Evolutionary conservation across 2,329 filamentous ascomycete genomes (phyloP), one percentile per base, ranked within the genome.

Genomic region (Fusarium liriodendri): DNA sequence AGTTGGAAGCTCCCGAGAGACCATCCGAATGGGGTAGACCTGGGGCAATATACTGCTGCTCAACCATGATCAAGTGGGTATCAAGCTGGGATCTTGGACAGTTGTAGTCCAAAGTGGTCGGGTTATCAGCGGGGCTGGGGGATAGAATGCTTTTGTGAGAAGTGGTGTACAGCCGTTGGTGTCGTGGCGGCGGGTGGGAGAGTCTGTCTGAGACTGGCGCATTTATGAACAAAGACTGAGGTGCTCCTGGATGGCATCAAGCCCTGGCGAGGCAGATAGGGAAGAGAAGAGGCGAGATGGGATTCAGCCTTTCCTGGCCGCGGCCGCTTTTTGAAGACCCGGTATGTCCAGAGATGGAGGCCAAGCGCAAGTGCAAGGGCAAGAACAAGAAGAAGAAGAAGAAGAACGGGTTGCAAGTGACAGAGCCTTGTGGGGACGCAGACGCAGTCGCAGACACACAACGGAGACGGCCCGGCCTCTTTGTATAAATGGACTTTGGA

Each of bases 21-120:
- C 75, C 72, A 70, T 79, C 79, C 66, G 76, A 66, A 62, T 81
- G 80, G 74, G 80, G 75, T 67, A 82, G 79, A 75, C 78, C 78
- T 76, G 78, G 75, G 72, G 77, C 67, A 74, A 81, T 77, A 76
- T 81, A 82, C 60, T 79, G 79, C 76, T 81, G 76, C 79, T 82
- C 80, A 69, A 80, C 79, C 80, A 82, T 82, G 79, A 74, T 81
- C 80, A 80, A 78, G 77, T 76, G 74, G 67, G 55, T 67, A 66
- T 62, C 59, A 64, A 54, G 42, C 60, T 70, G 62, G 72, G 70
- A 54, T 73, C 61, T 71, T 70, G 75, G 76, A 77, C 75, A 73
- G 61, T 65, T 70, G 38, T 65, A 67, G 72, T 67, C 77, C 77
- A 76, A 71, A 60, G 45, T 58, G 66, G 69, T 73, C 66, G 65